Conservation (phyloP, 2,329 filamentous ascomycete species). For the Pseudopithomyces chartarum region DNA sequence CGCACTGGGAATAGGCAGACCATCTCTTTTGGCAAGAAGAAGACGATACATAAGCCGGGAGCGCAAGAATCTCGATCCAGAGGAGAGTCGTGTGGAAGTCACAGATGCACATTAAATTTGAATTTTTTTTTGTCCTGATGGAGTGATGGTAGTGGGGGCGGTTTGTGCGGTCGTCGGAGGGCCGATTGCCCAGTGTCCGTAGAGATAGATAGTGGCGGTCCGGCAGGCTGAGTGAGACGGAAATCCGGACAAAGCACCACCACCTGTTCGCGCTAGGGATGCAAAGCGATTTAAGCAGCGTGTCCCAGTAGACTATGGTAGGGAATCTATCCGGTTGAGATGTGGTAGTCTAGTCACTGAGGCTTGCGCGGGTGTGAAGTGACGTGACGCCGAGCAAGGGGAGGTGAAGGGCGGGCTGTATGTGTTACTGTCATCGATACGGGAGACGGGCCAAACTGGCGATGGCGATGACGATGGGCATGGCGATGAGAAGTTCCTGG, state of each 20-base stretch:
- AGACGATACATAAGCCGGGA: no score
- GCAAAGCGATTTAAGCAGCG: not conserved
- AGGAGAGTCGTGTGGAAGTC: no score
- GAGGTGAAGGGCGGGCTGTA: no score
- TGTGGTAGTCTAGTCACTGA: not conserved
- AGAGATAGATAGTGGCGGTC: constrained; percentile 4
- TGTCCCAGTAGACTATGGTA: not conserved
- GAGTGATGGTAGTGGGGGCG: not conserved
- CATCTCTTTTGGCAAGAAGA: not conserved
- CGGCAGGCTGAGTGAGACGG: constrained; percentile 12
- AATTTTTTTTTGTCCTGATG: no score
- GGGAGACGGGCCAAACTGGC: no score
- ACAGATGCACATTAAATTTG: no score
- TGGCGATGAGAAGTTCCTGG: no score
- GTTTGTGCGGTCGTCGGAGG: not conserved
- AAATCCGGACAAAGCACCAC: constrained; percentile 4
- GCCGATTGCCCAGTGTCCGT: not conserved
- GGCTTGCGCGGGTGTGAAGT: not conserved
- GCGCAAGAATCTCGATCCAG: no score
- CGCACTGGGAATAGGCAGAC: not conserved
- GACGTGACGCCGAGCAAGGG: no score
- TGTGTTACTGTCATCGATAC: no score
- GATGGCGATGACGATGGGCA: no score
- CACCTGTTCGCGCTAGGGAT: constrained; percentile 3
- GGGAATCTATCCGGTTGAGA: not conserved